Evolutionary conservation across 192 early-diverging fungal species (phyloP).

Genomic region (Backusella tuberculispora): DNA sequence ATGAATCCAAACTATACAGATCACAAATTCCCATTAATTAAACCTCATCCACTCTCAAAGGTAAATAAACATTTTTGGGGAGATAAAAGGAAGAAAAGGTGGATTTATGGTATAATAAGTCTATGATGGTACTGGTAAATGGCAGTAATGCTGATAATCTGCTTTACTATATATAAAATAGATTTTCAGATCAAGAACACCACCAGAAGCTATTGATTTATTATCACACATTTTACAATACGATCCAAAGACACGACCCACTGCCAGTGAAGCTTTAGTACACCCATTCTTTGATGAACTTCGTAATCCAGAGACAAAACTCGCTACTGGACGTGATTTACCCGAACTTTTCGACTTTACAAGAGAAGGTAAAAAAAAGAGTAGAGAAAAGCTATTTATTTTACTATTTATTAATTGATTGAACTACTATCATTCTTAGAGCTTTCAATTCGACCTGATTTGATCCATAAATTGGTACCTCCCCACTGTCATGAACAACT

Average conservation of each 20-base stretch:
- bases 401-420: slow-evolving; percentile 1
- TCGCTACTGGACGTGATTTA: slow-evolving; percentile 79
- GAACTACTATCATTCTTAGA: slow-evolving; percentile 48
- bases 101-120: not conserved
- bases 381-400: not conserved
- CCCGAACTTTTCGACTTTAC: slow-evolving; percentile 92
- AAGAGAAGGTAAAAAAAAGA: slow-evolving; percentile 52
- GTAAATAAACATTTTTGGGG: slow-evolving; percentile 34
- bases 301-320: slow-evolving; percentile 74
- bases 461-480: slow-evolving; percentile 81
- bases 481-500: slow-evolving; percentile 68
- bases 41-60: slow-evolving; percentile 84
- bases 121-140: not conserved
- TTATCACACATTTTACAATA: slow-evolving; percentile 86
- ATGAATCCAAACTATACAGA: slow-evolving; percentile 99
- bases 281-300: slow-evolving; percentile 97
- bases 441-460: slow-evolving; percentile 84
- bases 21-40: slow-evolving; percentile 97
- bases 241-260: slow-evolving; percentile 79
- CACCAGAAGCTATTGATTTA: slow-evolving; percentile 85
- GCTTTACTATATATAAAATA: slow-evolving; percentile 28
- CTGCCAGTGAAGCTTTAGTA: slow-evolving; percentile 87
- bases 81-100: not conserved
- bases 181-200: slow-evolving; percentile 83
- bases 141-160: not conserved